These are phyloP conservation scores for Trametes polyzona DNA, from an alignment of 1,284 basidiomycete genomes.

Conservation along the genomic window DNA sequence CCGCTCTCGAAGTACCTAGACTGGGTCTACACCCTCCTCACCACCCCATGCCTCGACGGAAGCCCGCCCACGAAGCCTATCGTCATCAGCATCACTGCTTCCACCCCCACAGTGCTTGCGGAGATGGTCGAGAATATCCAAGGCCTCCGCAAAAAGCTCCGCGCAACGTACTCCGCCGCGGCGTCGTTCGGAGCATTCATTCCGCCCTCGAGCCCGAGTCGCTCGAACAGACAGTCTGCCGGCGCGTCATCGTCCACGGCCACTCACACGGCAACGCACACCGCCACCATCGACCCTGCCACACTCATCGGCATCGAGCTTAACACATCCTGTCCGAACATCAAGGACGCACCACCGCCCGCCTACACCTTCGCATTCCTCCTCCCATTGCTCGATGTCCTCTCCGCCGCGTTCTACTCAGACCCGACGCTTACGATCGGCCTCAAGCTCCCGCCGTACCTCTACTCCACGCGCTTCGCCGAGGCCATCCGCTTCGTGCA, in stretches of 20 bases:
- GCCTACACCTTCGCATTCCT: conserved; percentile 58
- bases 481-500: conserved; percentile 52
- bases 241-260: conserved; percentile 8
- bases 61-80: conserved; percentile 58
- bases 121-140: conserved; percentile 64
- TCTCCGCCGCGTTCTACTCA: conserved; percentile 49
- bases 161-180: conserved; percentile 25
- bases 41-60: conserved; percentile 27
- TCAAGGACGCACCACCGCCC: conserved; percentile 62
- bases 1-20: conserved; percentile 63
- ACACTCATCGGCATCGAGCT: conserved; percentile 62
- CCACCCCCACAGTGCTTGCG: conserved; percentile 50
- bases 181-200: conserved; percentile 18
- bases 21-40: conserved; percentile 62
- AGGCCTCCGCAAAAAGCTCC: conserved; percentile 50
- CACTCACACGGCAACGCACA: not conserved
- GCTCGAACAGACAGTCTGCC: conserved; percentile 8
- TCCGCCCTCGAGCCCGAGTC: conserved; percentile 11
- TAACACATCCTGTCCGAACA: conserved; percentile 84
- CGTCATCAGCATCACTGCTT: conserved; percentile 75
- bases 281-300: conserved; percentile 20
- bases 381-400: conserved; percentile 52
- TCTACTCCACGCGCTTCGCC: conserved; percentile 62
- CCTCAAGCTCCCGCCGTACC: conserved; percentile 81
- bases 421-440: conserved; percentile 69